A percentile compares a stretch with the other conserved stretches of the same genome.
phyloP scores from a whole-genome alignment of 1,139 yeast species.

The Zygosaccharomyces pseudobailii region DNA sequence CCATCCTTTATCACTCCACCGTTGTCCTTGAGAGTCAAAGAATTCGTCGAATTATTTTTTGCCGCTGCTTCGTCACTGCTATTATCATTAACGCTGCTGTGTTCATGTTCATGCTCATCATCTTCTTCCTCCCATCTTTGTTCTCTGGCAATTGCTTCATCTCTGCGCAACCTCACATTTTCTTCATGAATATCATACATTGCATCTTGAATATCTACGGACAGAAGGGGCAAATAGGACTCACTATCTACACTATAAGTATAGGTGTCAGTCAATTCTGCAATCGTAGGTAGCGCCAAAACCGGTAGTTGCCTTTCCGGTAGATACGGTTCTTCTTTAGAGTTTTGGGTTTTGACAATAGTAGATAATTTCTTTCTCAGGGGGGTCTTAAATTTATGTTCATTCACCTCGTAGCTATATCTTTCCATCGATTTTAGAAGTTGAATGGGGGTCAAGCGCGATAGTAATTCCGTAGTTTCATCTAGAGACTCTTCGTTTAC shows the following conservation, averaged over 20 bases:
- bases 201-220: constrained; percentile 54
- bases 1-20: constrained; percentile 1
- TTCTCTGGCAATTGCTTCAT: constrained; percentile 12
- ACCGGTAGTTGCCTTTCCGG: constrained; percentile 26
- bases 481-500: constrained; percentile 52
- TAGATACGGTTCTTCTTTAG: constrained; percentile 17
- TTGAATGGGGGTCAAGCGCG: constrained; percentile 62
- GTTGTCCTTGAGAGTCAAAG: constrained; percentile 2
- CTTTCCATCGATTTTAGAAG: constrained; percentile 64
- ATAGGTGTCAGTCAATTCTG: constrained; percentile 55
- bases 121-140: constrained; percentile 11
- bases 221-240: constrained; percentile 56
- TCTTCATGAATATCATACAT: constrained; percentile 56
- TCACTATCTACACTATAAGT: constrained; percentile 52
- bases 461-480: constrained; percentile 54
- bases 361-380: constrained; percentile 40
- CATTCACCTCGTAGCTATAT: constrained; percentile 83
- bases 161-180: constrained; percentile 26
- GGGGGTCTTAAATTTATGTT: constrained; percentile 46
- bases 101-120: constrained; percentile 3
- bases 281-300: constrained; percentile 51
- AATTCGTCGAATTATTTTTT: not conserved
- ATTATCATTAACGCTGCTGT: not conserved
- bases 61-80: constrained; percentile 4
- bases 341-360: constrained; percentile 16